Conservation (phyloP, 306 rosid species). For the Alnus rubra region DNA sequence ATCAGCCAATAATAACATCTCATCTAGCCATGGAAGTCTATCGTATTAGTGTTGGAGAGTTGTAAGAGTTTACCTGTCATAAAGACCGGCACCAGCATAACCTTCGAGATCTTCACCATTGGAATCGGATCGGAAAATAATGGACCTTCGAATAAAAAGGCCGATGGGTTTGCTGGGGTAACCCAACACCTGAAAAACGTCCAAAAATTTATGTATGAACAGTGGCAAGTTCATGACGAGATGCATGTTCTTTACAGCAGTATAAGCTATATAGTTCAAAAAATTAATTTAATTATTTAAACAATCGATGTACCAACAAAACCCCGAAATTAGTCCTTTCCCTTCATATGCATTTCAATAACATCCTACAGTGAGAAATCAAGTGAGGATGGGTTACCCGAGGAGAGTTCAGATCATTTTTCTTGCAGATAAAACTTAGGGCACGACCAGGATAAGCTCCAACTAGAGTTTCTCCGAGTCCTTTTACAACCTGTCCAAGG, state of each 20-base stretch:
- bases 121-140: constrained; percentile 96
- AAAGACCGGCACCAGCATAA: constrained; percentile 99
- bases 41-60: neutral
- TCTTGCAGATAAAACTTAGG: constrained; percentile 87
- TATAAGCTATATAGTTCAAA: neutral
- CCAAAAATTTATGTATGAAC: constrained; percentile 26
- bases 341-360: constrained; percentile 3
- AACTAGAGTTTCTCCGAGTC: constrained; percentile 96
- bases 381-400: constrained; percentile 49
- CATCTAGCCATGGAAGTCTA: neutral
- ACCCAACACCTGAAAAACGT: constrained; percentile 71
- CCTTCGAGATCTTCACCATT: constrained; percentile 99
- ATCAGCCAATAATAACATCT: neutral
- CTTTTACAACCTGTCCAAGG: constrained; percentile 79
- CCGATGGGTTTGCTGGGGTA: constrained; percentile 97
- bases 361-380: neutral
- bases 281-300: neutral
- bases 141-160: constrained; percentile 72
- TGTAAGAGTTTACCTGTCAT: constrained; percentile 70
- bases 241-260: constrained; percentile 11
- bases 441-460: constrained; percentile 99
- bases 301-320: constrained; percentile 9
- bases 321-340: neutral
- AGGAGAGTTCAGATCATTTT: constrained; percentile 73
- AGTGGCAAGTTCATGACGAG: constrained; percentile 16